A percentile compares a stretch with the other conserved stretches of the same genome.
phyloP scores from a whole-genome alignment of 345 rosid species.

The Gossypioides kirkii region DNA sequence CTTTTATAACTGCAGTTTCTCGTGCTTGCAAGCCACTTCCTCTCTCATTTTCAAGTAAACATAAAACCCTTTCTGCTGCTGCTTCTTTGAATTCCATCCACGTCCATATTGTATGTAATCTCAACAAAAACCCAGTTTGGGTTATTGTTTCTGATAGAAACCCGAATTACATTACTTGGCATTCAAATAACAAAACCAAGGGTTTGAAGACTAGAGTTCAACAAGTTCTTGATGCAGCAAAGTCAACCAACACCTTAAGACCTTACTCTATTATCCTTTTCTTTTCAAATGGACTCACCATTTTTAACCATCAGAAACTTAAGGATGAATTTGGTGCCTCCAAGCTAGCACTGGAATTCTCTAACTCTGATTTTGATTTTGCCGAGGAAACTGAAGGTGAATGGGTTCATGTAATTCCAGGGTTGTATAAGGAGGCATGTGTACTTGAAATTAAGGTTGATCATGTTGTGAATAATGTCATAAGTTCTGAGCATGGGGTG shows the following conservation, averaged over 20 bases:
- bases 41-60: constrained; percentile 12
- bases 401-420: constrained; percentile 57
- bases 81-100: constrained; percentile 28
- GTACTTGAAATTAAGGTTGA: constrained; percentile 54
- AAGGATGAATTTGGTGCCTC: constrained; percentile 48
- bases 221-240: constrained; percentile 47
- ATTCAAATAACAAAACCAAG: constrained; percentile 27
- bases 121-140: constrained; percentile 67
- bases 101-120: constrained; percentile 68
- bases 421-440: constrained; percentile 41
- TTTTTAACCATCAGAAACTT: constrained; percentile 28
- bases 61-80: constrained; percentile 4
- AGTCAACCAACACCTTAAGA: constrained; percentile 30
- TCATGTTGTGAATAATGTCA: constrained; percentile 6
- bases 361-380: constrained; percentile 30
- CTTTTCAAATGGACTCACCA: constrained; percentile 57
- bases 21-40: constrained; percentile 75
- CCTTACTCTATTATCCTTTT: constrained; percentile 65
- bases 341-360: constrained; percentile 30
- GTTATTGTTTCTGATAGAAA: constrained; percentile 81
- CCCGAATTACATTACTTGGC: constrained; percentile 63
- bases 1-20: constrained; percentile 59
- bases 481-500: constrained; percentile 15
- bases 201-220: constrained; percentile 55
- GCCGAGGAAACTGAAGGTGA: constrained; percentile 48